Percentiles rank a stretch among this genome's conserved stretches.
Evolutionary conservation across 176 grass and related monocot genomes (phyloP).

Genomic region (Eleusine coracana): DNA sequence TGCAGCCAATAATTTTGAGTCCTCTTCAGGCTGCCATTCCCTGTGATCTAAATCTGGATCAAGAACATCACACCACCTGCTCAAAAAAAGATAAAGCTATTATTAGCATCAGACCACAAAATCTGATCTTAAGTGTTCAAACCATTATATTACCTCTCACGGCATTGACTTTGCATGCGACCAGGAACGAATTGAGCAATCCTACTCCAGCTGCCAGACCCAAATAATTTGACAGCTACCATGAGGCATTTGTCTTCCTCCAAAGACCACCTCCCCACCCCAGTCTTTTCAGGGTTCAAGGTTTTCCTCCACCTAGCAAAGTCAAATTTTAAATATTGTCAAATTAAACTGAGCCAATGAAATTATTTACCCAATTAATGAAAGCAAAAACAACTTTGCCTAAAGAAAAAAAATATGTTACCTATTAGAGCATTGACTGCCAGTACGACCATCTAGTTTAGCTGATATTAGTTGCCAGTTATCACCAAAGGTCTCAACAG

Average conservation of each 20-base stretch:
- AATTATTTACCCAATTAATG: constrained; percentile 24
- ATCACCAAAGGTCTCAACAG: constrained; percentile 70
- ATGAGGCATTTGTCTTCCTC: constrained; percentile 89
- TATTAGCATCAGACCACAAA: constrained; percentile 33
- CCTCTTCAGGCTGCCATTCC: constrained; percentile 81
- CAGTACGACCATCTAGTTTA: constrained; percentile 67
- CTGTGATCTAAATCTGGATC: constrained; percentile 72
- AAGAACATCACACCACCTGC: constrained; percentile 91
- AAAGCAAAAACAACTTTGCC: constrained; percentile 11
- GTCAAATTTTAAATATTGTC: constrained; percentile 14
- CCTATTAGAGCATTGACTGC: constrained; percentile 90
- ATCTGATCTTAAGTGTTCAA: constrained; percentile 25
- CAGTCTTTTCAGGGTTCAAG: constrained; percentile 70
- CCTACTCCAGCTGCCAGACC: constrained; percentile 71
- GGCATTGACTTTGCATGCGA: constrained; percentile 76
- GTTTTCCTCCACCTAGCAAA: constrained; percentile 78
- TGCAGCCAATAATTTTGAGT: constrained; percentile 66
- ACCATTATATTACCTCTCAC: constrained; percentile 67
- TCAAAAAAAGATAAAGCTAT: constrained; percentile 29
- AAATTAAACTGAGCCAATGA: neutral
- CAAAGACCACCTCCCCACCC: constrained; percentile 81
- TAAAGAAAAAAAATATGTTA: constrained; percentile 23
- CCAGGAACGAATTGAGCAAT: constrained; percentile 84
- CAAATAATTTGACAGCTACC: constrained; percentile 77
- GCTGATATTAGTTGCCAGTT: constrained; percentile 92